Percentiles rank a stretch among this genome's conserved stretches.
These are phyloP conservation scores for Aspergillus sp. DNA, from an alignment of 2,329 filamentous ascomycete species.

Conservation along the genomic window DNA sequence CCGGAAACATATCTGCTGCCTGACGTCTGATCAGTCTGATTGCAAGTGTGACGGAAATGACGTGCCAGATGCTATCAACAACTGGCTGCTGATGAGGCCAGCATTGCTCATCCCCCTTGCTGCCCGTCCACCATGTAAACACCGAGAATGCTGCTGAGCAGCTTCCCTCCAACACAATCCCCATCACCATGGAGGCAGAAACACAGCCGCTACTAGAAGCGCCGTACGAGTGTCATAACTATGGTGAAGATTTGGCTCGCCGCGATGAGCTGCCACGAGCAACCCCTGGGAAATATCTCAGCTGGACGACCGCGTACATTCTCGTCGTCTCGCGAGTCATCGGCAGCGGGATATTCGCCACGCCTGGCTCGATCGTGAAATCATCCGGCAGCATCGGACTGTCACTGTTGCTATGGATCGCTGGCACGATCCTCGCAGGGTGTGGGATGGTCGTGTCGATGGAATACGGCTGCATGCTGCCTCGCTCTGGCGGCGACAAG, in stretches of 20 bases:
- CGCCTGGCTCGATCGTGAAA: slow-evolving; percentile 65
- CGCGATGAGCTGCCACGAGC: slow-evolving; percentile 24
- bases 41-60: slow-evolving; percentile 28
- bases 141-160: not conserved
- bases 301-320: slow-evolving; percentile 65
- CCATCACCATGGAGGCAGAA: slow-evolving; percentile 20
- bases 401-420: slow-evolving; percentile 62
- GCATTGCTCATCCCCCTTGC: slow-evolving; percentile 9
- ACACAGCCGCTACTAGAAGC: slow-evolving; percentile 20
- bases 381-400: slow-evolving; percentile 67
- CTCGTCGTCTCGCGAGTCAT: slow-evolving; percentile 68
- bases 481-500: slow-evolving; percentile 67
- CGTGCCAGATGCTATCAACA: slow-evolving; percentile 23
- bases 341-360: slow-evolving; percentile 71
- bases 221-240: not conserved
- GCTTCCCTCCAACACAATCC: slow-evolving; percentile 3
- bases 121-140: not conserved
- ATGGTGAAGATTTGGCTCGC: not conserved
- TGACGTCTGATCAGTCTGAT: slow-evolving; percentile 1
- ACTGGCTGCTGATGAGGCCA: not conserved
- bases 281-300: slow-evolving; percentile 58
- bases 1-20: not conserved
- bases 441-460: slow-evolving; percentile 63
- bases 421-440: slow-evolving; percentile 61
- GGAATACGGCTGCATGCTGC: slow-evolving; percentile 71